phyloP scores from a whole-genome alignment of 2,329 filamentous ascomycete genomes.

The Chrysosphaeria jannelii region DNA sequence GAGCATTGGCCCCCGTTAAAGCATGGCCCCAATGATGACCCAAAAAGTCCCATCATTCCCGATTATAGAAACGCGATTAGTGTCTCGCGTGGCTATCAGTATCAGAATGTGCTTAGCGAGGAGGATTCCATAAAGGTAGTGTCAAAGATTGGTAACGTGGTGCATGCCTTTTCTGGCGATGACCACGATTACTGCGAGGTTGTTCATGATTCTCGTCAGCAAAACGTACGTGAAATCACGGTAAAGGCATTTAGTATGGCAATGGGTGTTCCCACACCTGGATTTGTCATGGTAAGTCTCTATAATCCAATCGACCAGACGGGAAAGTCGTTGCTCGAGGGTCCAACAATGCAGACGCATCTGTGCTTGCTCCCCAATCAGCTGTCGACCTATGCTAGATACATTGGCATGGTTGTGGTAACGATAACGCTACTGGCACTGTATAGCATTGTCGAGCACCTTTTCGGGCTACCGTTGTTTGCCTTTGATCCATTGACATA shows the following conservation, averaged over 20 bases:
- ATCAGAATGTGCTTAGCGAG: conserved; percentile 72
- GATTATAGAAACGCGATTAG: conserved; percentile 54
- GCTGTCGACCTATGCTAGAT: conserved; percentile 54
- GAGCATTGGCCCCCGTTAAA: conserved; percentile 53
- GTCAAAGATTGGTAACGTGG: conserved; percentile 49
- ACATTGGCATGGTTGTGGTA: conserved; percentile 30
- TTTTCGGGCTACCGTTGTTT: conserved; percentile 21
- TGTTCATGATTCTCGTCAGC: conserved; percentile 38
- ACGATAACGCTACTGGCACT: conserved; percentile 18
- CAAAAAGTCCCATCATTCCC: conserved; percentile 13
- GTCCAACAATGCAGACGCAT: conserved; percentile 49
- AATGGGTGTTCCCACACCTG: conserved; percentile 74
- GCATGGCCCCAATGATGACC: conserved; percentile 16
- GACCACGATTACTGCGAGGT: conserved; percentile 96
- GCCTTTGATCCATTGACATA: conserved; percentile 13
- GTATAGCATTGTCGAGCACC: conserved; percentile 24
- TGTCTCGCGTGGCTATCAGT: conserved; percentile 63
- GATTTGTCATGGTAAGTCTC: conserved; percentile 64
- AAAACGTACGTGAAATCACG: conserved; percentile 50
- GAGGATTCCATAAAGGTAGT: conserved; percentile 48
- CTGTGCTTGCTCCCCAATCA: conserved; percentile 79
- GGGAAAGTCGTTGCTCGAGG: neutral
- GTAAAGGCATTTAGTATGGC: conserved; percentile 90
- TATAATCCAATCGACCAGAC: conserved; percentile 56
- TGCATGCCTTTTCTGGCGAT: conserved; percentile 76